These are phyloP conservation scores for Cajanus cajan DNA, from an alignment of 306 rosid species.

Conservation along the genomic window DNA sequence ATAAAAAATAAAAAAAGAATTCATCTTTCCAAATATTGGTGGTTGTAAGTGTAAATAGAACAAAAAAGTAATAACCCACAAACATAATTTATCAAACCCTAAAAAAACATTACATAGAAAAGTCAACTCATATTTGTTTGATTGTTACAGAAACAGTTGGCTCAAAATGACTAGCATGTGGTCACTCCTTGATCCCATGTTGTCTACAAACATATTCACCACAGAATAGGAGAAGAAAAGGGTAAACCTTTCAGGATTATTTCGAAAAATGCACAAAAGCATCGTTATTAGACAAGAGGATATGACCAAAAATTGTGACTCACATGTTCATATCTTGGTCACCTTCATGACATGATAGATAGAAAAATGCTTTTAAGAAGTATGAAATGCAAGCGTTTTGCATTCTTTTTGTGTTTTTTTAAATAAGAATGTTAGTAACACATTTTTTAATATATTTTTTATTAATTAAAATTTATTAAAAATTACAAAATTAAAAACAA, in stretches of 20 bases:
- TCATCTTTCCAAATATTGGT: too few relatives aligned
- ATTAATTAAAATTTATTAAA: too few relatives aligned
- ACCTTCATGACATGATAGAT: background rate
- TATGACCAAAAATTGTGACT: background rate
- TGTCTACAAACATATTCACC: background rate
- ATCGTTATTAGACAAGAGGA: background rate
- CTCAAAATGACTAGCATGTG: slow-evolving; percentile 1
- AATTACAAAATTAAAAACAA: too few relatives aligned
- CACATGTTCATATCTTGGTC: background rate
- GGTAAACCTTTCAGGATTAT: background rate
- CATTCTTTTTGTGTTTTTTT: too few relatives aligned
- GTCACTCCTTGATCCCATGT: slow-evolving; percentile 1
- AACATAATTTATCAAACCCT: too few relatives aligned
- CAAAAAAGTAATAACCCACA: too few relatives aligned
- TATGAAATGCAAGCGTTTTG: too few relatives aligned
- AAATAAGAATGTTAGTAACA: too few relatives aligned
- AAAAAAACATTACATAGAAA: too few relatives aligned
- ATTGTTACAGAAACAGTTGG: background rate
- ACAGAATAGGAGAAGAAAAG: background rate
- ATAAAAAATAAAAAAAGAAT: too few relatives aligned
- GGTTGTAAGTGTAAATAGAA: too few relatives aligned
- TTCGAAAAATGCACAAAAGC: slow-evolving; percentile 13
- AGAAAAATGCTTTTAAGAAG: background rate
- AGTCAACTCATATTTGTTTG: background rate
- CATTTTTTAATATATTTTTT: too few relatives aligned